Evolutionary conservation across 2,329 filamentous ascomycete species (phyloP), one percentile per base, ranked within the genome.

Genomic region (Colletotrichum sp.): DNA sequence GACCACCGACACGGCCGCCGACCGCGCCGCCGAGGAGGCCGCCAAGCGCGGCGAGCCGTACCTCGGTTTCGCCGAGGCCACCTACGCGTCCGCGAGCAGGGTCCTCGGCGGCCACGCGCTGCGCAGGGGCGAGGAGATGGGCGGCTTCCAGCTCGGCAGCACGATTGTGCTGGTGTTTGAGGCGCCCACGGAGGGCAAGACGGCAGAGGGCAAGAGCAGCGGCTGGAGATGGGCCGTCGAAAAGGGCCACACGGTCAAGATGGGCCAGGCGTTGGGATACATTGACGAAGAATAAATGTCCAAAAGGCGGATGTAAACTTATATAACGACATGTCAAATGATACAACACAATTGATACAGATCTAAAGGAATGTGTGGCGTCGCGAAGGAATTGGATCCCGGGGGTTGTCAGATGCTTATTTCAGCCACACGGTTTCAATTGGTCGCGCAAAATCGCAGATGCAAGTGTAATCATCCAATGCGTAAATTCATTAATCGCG

Each of bases 151-250:
- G 87, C 89, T 99, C 5, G 97, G 97, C 24, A 98, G 95, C 84
- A 98, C 96, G 2, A 93, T 99, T 79, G 97, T 99, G 52, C 88
- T 99, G 69, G 96, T 99, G 1, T 99, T 99, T 82, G 98, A 99
- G 86, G 97, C 97, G 15, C 97, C 97, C 0, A 77, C 69, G 16
- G 77, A 77, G 70, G 24, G 76, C 39, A 77, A 71, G 30, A 49
- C 69, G 8, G 26, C 44, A 18, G 87, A 89, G 68, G 86, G 90
- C 70, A 91, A 89, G 74, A 91, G 90, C 44, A 52, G 44, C 16
- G 96, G 96, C 0, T 99, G 95, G 91, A 91, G 89, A 77, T 99
- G 97, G 96, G 90, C 89, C 32, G 94, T 99, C 65, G 92, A 96
- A 82, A 95, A 95, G 85, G 97, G 96, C 1, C 94, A 96, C 87